Evolutionary conservation across 1,139 yeast genomes (phyloP), one percentile per base, ranked within the genome.

Genomic region (Nakaseomyces nivariensis): DNA sequence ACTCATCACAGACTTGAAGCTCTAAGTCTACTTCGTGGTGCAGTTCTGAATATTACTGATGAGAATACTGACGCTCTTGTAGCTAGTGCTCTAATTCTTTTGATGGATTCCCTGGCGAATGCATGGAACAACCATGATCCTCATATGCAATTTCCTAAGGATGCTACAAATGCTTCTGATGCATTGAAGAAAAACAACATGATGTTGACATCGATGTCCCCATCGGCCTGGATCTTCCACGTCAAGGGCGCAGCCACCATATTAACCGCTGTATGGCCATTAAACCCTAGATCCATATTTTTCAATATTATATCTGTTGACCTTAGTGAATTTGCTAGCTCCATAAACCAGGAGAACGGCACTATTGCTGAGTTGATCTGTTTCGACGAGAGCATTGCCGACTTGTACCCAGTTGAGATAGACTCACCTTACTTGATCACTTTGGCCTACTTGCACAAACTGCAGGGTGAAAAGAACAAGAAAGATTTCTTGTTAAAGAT

Each of bases 181-280:
- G 34, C 34, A 7, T 41, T 41, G 44, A 70, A 51, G 56, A 40
- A 58, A 51, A 32, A 51, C 58, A 3, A 29, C 24, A 41, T 41
- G 44, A 27, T 41, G 34, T 13, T 41, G 11, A 57, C 51, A 26
- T 52, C 60, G 3, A 70, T 89, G 49, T 95, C 96, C 1, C 92
- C 97, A 1, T 82, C 94, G 5, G 96, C 97, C 0, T 90, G 97
- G 97, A 82, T 90, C 51, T 92, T 88, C 71, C 97, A 90, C 63
- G 97, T 90, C 10, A 86, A 94, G 59, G 97, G 97, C 24, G 96
- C 97, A 0, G 97, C 96, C 5, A 90, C 97, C 0, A 90, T 90
- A 43, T 72, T 90, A 49, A 85, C 96, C 0, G 96, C 97, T 0
- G 96, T 90, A n/a, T 89, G 97, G 86, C 96, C 96, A 4, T 72